Conservation (phyloP, 208 protist genomes). For the Leptomonas pyrrhocoris region DNA sequence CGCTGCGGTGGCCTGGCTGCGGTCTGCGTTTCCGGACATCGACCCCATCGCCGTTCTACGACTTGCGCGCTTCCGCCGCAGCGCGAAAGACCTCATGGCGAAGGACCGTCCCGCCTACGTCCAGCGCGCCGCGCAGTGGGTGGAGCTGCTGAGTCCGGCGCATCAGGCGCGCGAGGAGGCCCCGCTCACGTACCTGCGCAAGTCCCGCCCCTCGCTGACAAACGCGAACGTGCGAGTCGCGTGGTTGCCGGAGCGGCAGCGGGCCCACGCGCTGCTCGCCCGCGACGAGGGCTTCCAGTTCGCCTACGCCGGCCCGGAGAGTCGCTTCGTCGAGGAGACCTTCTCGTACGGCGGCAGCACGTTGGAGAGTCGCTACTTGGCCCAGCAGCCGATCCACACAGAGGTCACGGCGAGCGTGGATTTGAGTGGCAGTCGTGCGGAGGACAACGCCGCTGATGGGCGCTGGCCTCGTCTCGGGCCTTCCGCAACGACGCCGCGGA, state of each 20-base stretch:
- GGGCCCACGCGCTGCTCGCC: conserved; percentile 60
- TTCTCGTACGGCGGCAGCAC: conserved; percentile 76
- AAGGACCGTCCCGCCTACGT: conserved; percentile 72
- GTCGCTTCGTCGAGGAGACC: conserved; percentile 79
- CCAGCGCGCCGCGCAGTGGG: conserved; percentile 67
- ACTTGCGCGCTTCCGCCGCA: conserved; percentile 69
- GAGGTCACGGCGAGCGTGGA: conserved; percentile 57
- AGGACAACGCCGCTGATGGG: conserved; percentile 1
- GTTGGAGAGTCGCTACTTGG: conserved; percentile 69
- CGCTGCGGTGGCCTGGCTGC: conserved; percentile 61
- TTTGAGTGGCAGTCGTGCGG: background rate
- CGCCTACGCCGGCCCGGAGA: conserved; percentile 44
- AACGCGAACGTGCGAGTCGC: conserved; percentile 84
- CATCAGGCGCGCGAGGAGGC: conserved; percentile 62
- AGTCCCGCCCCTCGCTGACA: conserved; percentile 70
- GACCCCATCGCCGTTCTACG: conserved; percentile 68
- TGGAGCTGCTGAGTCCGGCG: conserved; percentile 68
- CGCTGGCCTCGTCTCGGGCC: background rate
- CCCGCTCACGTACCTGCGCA: conserved; percentile 85
- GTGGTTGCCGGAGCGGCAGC: conserved; percentile 61
- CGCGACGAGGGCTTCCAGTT: conserved; percentile 80
- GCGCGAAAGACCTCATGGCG: conserved; percentile 70
- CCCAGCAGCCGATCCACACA: conserved; percentile 70
- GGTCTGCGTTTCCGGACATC: conserved; percentile 68
- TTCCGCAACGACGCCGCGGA: conserved; percentile 15